Conservation (phyloP, 2,329 filamentous ascomycete genomes). For the Phaeophleospora eucalypticola region DNA sequence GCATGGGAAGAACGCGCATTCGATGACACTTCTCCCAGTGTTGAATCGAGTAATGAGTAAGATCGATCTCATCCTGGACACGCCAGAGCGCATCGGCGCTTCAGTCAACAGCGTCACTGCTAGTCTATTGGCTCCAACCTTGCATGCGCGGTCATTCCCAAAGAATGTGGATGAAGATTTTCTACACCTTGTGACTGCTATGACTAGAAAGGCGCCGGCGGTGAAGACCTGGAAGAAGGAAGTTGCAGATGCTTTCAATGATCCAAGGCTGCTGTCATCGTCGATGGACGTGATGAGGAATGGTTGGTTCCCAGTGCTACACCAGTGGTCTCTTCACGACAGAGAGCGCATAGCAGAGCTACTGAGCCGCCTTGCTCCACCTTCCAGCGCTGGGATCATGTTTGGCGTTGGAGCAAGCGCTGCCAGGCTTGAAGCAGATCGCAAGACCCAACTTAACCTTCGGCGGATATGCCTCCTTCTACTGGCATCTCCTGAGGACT, state of each 20-base stretch:
- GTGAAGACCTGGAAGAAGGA: constrained; percentile 94
- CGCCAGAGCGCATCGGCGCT: constrained; percentile 75
- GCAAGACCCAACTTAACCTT: constrained; percentile 84
- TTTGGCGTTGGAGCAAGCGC: constrained; percentile 97
- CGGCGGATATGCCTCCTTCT: constrained; percentile 76
- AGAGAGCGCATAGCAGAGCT: constrained; percentile 85
- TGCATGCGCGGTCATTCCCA: constrained; percentile 82
- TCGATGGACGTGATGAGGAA: constrained; percentile 60
- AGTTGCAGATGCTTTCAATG: constrained; percentile 85
- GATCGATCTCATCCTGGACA: constrained; percentile 76
- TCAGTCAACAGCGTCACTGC: constrained; percentile 78
- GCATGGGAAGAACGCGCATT: constrained; percentile 52
- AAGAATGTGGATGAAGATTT: constrained; percentile 72
- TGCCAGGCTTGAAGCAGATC: constrained; percentile 88
- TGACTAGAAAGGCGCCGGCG: constrained; percentile 71
- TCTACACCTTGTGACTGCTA: constrained; percentile 68
- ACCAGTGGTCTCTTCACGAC: constrained; percentile 78
- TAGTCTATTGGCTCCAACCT: constrained; percentile 73
- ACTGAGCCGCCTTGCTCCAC: constrained; percentile 71
- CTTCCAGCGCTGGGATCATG: constrained; percentile 90
- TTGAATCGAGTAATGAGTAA: constrained; percentile 74
- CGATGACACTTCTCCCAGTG: constrained; percentile 68
- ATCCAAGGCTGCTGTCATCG: constrained; percentile 77
- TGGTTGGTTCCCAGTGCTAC: constrained; percentile 78
- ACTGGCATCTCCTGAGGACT: constrained; percentile 70